Evolutionary conservation across 305 asterid species (phyloP).

Genomic region (Lippia alba): DNA sequence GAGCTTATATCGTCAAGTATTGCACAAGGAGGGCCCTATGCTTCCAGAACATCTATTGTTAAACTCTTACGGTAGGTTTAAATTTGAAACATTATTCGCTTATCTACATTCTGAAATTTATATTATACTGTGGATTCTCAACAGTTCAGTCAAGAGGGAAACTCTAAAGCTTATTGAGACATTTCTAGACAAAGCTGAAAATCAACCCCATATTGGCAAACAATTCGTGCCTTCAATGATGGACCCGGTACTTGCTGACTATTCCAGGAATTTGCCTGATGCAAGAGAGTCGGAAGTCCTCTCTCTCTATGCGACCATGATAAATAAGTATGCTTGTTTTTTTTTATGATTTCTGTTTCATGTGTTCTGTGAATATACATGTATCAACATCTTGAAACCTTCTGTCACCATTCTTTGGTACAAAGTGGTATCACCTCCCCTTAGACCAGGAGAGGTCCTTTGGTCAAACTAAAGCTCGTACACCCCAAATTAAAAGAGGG

Average conservation of each 20-base stretch:
- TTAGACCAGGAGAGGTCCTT: too few relatives aligned
- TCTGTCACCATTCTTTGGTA: neutral
- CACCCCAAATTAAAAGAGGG: too few relatives aligned
- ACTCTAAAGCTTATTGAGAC: constrained; percentile 89
- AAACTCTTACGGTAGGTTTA: constrained; percentile 79
- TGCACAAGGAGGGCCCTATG: constrained; percentile 89
- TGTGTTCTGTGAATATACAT: constrained; percentile 17
- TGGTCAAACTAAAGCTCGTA: too few relatives aligned
- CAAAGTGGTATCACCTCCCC: too few relatives aligned
- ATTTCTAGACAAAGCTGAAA: constrained; percentile 89
- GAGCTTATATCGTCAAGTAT: constrained; percentile 84
- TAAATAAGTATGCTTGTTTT: constrained; percentile 74
- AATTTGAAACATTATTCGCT: constrained; percentile 21
- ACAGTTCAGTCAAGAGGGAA: constrained; percentile 96
- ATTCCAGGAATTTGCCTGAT: constrained; percentile 95
- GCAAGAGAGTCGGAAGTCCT: constrained; percentile 99
- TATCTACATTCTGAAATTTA: constrained; percentile 29
- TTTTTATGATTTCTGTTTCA: neutral
- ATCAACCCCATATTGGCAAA: constrained; percentile 77
- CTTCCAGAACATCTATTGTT: constrained; percentile 76
- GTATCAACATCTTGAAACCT: constrained; percentile 11
- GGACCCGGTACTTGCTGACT: constrained; percentile 97
- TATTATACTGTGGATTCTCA: constrained; percentile 24
- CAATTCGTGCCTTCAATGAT: constrained; percentile 93
- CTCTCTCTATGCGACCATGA: constrained; percentile 93